A percentile compares a stretch with the other conserved stretches of the same genome.
Evolutionary conservation across 2,329 filamentous ascomycete species (phyloP).

Genomic region (Colletotrichum tamarilloi): DNA sequence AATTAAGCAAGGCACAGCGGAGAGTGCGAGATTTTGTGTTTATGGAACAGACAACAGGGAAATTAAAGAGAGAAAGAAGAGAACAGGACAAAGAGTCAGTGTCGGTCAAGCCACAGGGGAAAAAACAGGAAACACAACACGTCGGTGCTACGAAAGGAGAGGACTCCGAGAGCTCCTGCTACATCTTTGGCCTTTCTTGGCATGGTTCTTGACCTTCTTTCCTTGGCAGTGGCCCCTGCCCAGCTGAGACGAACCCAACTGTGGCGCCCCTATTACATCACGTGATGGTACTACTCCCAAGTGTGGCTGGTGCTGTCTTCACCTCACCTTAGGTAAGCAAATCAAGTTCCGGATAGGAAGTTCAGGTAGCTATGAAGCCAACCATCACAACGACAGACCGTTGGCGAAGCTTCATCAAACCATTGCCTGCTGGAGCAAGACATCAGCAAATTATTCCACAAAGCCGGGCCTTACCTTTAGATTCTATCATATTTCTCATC

Average conservation of each 20-base stretch:
- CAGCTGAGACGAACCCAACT: neutral
- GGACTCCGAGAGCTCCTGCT: neutral
- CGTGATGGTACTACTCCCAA: neutral
- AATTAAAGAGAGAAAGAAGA: neutral
- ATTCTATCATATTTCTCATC: neutral
- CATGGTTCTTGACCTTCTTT: neutral
- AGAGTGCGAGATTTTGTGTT: conserved; percentile 19
- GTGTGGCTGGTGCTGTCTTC: conserved; percentile 3
- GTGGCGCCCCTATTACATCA: neutral
- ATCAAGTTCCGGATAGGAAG: neutral
- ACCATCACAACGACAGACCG: neutral
- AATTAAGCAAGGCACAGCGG: neutral
- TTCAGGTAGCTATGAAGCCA: conserved; percentile 12
- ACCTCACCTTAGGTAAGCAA: neutral
- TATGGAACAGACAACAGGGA: conserved; percentile 1
- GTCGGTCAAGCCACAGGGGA: conserved; percentile 18
- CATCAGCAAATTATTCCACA: neutral
- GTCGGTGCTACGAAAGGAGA: neutral
- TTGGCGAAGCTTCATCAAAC: neutral
- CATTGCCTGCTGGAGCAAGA: neutral
- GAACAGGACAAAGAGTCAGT: conserved; percentile 2
- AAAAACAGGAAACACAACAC: neutral
- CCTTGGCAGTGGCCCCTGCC: conserved; percentile 22
- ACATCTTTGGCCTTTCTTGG: neutral
- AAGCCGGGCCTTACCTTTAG: neutral